Percentiles rank a stretch among this genome's conserved stretches.
These are phyloP conservation scores for Pythium guiyangense DNA, from an alignment of 352 stramenopile genomes.

Conservation along the genomic window DNA sequence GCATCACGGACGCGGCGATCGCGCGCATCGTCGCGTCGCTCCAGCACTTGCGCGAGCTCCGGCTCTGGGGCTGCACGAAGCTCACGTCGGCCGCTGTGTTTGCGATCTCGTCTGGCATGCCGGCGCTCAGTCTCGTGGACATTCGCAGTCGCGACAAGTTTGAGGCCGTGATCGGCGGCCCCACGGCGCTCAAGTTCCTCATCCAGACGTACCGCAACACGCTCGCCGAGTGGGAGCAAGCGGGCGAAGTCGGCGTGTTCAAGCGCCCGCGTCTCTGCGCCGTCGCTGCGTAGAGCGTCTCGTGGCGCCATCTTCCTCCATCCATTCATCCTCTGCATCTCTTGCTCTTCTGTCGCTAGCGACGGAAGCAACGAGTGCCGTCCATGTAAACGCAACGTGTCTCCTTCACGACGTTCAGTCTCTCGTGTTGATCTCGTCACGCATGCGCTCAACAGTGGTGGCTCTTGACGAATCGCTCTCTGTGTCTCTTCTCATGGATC, in stretches of 20 bases:
- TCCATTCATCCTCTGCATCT: not conserved
- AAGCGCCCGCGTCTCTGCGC: constrained; percentile 53
- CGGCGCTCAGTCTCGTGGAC: constrained; percentile 62
- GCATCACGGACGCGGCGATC: constrained; percentile 72
- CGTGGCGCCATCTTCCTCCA: not conserved
- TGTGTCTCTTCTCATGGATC: too few species aligned
- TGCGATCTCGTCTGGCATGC: constrained; percentile 61
- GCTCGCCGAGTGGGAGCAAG: constrained; percentile 66
- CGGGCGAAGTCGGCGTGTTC: constrained; percentile 65
- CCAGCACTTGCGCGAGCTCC: constrained; percentile 55
- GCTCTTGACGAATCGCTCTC: too few species aligned
- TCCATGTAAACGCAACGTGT: too few species aligned
- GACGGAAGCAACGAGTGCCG: too few species aligned
- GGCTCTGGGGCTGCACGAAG: constrained; percentile 79
- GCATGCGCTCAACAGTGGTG: too few species aligned
- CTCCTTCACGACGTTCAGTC: not conserved
- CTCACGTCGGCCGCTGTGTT: constrained; percentile 68
- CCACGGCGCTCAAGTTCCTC: constrained; percentile 69
- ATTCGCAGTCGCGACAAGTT: constrained; percentile 76
- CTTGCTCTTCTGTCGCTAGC: too few species aligned
- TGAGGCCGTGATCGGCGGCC: constrained; percentile 72
- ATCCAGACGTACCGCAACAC: constrained; percentile 71
- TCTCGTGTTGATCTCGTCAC: not conserved
- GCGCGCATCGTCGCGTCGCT: constrained; percentile 52
- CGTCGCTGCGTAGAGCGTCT: constrained; percentile 45